Base-by-base conservation (phyloP, 2,329 filamentous ascomycete genomes). In the Ceratocystiopsis minuta region DNA sequence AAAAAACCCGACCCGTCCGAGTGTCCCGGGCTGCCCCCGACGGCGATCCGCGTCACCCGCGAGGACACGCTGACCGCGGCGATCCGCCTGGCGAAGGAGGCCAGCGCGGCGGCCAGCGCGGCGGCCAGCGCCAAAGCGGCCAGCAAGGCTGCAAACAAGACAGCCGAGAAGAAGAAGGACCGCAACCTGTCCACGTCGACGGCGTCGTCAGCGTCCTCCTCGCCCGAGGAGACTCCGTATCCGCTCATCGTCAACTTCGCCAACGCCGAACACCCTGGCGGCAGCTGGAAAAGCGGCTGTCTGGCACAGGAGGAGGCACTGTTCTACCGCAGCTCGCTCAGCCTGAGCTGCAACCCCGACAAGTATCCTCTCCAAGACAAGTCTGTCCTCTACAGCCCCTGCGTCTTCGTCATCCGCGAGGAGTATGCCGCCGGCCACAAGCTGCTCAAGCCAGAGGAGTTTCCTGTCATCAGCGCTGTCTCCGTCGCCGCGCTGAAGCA, bases 271-370 rank as follows among this genome's bases (percentile, higher is more conserved):
- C 55, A 52, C 14, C 65, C 71, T 0, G 78, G 78, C 16, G 78
- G 79, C 16, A 76, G 75, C n/a, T 82, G 75, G 67, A 53, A 66
- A 7, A 65, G 63, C 34, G 78, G 78, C 33, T 63, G 72, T 39
- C 57, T 70, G 31, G 78, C 78, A 0, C 79, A 83, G 54, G 78
- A 83, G 58, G 78, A 83, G 59, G 67, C 70, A 3, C 62, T 83
- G 6, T 82, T 75, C 58, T 78, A 75, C 53, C 69, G 77, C 39
- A 74, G 67, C 41, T 70, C 70, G 1, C 64, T 76, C 9, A 65
- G 55, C 28, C 52, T 64, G 28, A 67, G 67, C 16, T 57, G 75
- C 1, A 57, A 63, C 43, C 17, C n/a, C 3, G 10, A 10, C 4
- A 43, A 52, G 40, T 56, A 55, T 38, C 54, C 51, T 6, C 49